These are phyloP conservation scores for Lecanicillium sp. DNA, from an alignment of 2,329 filamentous ascomycete genomes.

Conservation along the genomic window DNA sequence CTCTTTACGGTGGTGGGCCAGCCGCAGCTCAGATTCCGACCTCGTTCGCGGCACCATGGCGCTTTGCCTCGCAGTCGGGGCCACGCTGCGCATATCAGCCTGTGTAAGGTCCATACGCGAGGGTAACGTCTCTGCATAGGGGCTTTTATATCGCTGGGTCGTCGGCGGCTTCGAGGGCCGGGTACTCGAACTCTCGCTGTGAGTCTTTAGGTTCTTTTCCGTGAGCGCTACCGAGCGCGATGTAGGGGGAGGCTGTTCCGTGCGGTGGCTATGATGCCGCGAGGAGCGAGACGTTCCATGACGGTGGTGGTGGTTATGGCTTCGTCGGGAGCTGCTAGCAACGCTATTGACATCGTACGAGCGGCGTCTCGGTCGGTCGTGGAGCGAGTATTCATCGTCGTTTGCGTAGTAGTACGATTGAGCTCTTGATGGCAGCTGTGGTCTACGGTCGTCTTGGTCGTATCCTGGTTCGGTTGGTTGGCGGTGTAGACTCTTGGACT, in stretches of 20 bases:
- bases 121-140: constrained; percentile 27
- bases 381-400: constrained; percentile 24
- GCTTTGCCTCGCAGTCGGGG: constrained; percentile 14
- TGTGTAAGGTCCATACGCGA: constrained; percentile 23
- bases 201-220: constrained; percentile 41
- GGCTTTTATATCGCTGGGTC: constrained; percentile 29
- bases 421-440: constrained; percentile 1
- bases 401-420: constrained; percentile 17
- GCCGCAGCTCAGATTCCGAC: constrained; percentile 31
- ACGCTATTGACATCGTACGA: constrained; percentile 22
- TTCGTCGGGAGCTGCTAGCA: constrained; percentile 35
- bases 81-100: constrained; percentile 19
- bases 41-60: constrained; percentile 24
- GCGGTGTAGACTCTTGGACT: constrained; percentile 12
- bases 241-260: constrained; percentile 16
- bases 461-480: constrained; percentile 14
- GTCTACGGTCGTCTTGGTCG: constrained; percentile 20
- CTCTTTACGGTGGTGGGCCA: constrained; percentile 29
- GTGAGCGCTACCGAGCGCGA: constrained; percentile 33
- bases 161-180: constrained; percentile 35
- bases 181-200: constrained; percentile 43
- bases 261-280: constrained; percentile 20
- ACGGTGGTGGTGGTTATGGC: constrained; percentile 9
- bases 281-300: constrained; percentile 28
- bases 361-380: constrained; percentile 6